Evolutionary conservation across 768 basidiomycete genomes (phyloP).

Genomic region (Auricularia heimuer): DNA sequence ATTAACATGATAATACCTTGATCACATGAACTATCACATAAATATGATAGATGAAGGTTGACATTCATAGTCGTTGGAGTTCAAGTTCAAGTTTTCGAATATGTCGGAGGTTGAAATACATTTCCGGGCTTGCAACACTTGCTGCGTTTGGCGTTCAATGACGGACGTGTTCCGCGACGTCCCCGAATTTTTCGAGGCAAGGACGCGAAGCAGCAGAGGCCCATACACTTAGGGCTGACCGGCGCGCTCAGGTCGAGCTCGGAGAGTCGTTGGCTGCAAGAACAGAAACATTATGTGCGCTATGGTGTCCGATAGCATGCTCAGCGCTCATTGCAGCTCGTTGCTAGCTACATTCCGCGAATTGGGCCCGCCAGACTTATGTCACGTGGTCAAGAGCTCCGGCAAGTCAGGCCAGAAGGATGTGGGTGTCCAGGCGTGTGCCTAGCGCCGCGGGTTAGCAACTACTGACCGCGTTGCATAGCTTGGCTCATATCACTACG

Average conservation of each 20-base stretch:
- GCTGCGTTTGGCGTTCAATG: background rate
- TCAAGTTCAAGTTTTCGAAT: too few relatives aligned
- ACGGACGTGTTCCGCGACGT: slow-evolving; percentile 49
- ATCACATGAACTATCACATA: too few relatives aligned
- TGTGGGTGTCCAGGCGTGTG: slow-evolving; percentile 36
- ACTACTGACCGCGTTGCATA: slow-evolving; percentile 21
- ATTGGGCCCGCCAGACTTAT: slow-evolving; percentile 93
- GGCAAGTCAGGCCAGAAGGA: slow-evolving; percentile 79
- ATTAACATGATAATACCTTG: too few relatives aligned
- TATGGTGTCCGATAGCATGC: slow-evolving; percentile 12
- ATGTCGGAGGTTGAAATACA: too few relatives aligned
- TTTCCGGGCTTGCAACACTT: background rate
- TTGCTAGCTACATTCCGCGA: slow-evolving; percentile 83
- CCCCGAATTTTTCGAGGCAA: slow-evolving; percentile 92
- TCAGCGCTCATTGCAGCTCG: slow-evolving; percentile 10
- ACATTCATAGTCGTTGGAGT: too few relatives aligned
- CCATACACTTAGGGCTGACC: slow-evolving; percentile 7
- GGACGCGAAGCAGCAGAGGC: slow-evolving; percentile 9
- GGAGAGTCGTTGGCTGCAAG: slow-evolving; percentile 83
- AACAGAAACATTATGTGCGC: slow-evolving; percentile 83
- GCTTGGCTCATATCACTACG: slow-evolving; percentile 94
- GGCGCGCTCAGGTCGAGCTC: slow-evolving; percentile 56
- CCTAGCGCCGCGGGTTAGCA: background rate
- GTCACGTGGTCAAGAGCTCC: slow-evolving; percentile 89
- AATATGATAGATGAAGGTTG: too few relatives aligned